phyloP scores from a whole-genome alignment of 2,329 filamentous ascomycete species.

The Cladophialophora bantiana region DNA sequence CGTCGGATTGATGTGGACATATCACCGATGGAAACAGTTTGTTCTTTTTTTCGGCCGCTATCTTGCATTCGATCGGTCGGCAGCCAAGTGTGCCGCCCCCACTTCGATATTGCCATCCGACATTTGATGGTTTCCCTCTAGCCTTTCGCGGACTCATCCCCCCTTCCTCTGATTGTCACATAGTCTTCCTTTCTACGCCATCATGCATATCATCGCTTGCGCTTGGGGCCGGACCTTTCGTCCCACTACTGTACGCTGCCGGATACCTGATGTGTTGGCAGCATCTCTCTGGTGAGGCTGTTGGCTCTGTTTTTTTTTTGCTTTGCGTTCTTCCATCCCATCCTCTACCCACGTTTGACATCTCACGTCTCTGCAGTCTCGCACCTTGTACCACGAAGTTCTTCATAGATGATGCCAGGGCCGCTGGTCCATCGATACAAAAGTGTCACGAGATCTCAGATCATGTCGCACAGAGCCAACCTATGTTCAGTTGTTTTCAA shows the following conservation, averaged over 20 bases:
- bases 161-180: constrained; percentile 23
- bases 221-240: constrained; percentile 23
- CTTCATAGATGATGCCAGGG: constrained; percentile 37
- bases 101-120: constrained; percentile 27
- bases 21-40: constrained; percentile 18
- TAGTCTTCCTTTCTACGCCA: constrained; percentile 32
- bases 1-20: constrained; percentile 18
- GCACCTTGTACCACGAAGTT: constrained; percentile 28
- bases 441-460: constrained; percentile 39
- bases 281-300: constrained; percentile 31
- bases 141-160: constrained; percentile 13
- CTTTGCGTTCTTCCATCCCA: constrained; percentile 34
- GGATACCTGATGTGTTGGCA: constrained; percentile 37
- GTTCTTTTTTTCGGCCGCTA: constrained; percentile 22
- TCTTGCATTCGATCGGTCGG: constrained; percentile 21
- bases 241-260: constrained; percentile 28
- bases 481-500: constrained; percentile 25
- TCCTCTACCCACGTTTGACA: constrained; percentile 35
- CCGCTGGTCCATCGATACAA: constrained; percentile 29
- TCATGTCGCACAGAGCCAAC: constrained; percentile 33
- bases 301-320: constrained; percentile 26
- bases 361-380: constrained; percentile 29
- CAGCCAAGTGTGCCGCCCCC: constrained; percentile 24
- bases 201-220: constrained; percentile 38
- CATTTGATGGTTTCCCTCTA: constrained; percentile 23